Conservation (phyloP, 1,284 basidiomycete genomes). For the Athelia psychrophila region DNA sequence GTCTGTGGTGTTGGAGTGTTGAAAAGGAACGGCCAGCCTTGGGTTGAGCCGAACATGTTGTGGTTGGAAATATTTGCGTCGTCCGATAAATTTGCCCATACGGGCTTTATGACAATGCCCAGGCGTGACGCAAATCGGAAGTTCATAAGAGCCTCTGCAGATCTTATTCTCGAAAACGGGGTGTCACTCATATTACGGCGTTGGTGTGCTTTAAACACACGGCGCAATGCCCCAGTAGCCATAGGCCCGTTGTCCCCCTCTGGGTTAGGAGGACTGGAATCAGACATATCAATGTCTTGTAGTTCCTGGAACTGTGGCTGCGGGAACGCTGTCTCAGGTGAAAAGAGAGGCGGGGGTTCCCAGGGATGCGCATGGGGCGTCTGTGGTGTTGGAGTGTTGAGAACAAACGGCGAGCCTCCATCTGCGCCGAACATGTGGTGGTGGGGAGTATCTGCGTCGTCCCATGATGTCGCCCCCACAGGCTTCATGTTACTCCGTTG, state of each 20-base stretch:
- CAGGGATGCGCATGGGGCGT: constrained; percentile 51
- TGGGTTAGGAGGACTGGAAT: constrained; percentile 55
- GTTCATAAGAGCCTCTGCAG: constrained; percentile 82
- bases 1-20: constrained; percentile 48
- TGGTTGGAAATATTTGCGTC: constrained; percentile 55
- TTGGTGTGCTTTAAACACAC: constrained; percentile 69
- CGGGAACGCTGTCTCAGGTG: constrained; percentile 58
- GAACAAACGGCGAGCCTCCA: constrained; percentile 67
- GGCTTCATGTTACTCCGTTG: too few relatives aligned
- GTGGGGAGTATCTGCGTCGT: too few relatives aligned
- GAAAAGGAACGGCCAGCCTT: constrained; percentile 70
- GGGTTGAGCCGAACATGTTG: constrained; percentile 52
- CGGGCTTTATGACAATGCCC: constrained; percentile 46
- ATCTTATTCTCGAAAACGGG: constrained; percentile 25
- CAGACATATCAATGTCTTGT: constrained; percentile 71
- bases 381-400: constrained; percentile 51
- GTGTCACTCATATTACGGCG: too few relatives aligned
- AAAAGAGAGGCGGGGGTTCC: constrained; percentile 58
- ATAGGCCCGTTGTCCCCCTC: constrained; percentile 45
- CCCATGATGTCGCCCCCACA: too few relatives aligned
- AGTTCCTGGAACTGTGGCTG: constrained; percentile 40
- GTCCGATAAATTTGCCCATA: constrained; percentile 43
- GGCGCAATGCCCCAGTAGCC: constrained; percentile 66
- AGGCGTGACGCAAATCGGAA: constrained; percentile 64
- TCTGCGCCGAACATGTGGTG: constrained; percentile 60